Evolutionary conservation across 139 green algal species (phyloP).

Genomic region (Edaphochlamys debaryana): DNA sequence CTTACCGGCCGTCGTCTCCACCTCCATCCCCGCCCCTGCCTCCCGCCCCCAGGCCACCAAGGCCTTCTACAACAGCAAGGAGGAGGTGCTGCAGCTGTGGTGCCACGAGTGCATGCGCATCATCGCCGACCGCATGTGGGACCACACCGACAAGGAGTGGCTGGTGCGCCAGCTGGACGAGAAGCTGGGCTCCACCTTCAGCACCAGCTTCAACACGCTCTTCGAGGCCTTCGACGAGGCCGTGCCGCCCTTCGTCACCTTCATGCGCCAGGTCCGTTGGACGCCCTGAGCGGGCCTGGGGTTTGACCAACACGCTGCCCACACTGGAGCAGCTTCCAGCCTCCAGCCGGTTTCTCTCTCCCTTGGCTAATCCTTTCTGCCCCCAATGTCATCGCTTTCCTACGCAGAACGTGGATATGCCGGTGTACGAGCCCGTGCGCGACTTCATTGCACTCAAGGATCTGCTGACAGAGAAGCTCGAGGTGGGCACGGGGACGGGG

Average conservation of each 20-base stretch:
- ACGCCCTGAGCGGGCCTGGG: too few species aligned
- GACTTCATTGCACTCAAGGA: constrained; percentile 77
- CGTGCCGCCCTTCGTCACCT: constrained; percentile 81
- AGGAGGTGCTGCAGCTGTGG: constrained; percentile 87
- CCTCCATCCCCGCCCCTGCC: too few species aligned
- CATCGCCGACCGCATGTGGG: constrained; percentile 85
- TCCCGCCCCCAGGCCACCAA: constrained; percentile 41
- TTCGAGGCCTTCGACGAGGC: constrained; percentile 69
- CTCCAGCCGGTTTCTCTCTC: neutral
- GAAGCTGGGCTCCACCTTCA: constrained; percentile 68
- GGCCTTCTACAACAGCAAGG: constrained; percentile 83
- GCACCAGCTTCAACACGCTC: constrained; percentile 60
- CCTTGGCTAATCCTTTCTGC: neutral
- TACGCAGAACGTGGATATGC: constrained; percentile 66
- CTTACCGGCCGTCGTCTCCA: too few species aligned
- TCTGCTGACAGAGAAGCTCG: constrained; percentile 77
- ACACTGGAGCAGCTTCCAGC: too few species aligned
- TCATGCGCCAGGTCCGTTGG: constrained; percentile 74
- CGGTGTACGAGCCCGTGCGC: constrained; percentile 81
- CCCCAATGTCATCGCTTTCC: too few species aligned
- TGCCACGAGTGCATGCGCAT: constrained; percentile 84
- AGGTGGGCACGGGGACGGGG: constrained; percentile 44
- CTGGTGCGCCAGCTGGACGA: constrained; percentile 76
- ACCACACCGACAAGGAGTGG: constrained; percentile 71
- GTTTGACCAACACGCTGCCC: too few species aligned